These are phyloP conservation scores for Capronia epimyces DNA, from an alignment of 2,329 filamentous ascomycete genomes.

Conservation along the genomic window DNA sequence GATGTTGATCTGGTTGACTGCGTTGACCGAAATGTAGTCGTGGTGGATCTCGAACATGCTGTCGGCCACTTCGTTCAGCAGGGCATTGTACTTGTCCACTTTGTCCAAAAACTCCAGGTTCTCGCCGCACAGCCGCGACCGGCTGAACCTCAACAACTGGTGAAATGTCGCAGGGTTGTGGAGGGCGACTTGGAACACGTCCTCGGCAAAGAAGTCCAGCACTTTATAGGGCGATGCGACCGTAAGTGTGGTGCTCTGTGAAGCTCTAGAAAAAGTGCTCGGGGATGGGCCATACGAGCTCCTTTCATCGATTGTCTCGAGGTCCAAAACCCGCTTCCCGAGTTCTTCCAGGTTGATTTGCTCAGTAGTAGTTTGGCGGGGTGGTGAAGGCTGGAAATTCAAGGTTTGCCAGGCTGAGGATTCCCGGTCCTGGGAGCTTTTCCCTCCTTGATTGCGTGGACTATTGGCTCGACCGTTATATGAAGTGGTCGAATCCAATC, in stretches of 20 bases:
- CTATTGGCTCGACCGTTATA: neutral
- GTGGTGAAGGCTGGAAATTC: neutral
- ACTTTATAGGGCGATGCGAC: slow-evolving; percentile 10
- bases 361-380: neutral
- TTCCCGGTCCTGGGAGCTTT: neutral
- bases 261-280: slow-evolving; percentile 14
- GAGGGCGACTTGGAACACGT: slow-evolving; percentile 49
- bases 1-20: slow-evolving; percentile 40
- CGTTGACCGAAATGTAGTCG: slow-evolving; percentile 38
- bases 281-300: slow-evolving; percentile 13
- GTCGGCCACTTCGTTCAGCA: slow-evolving; percentile 44
- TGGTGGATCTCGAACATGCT: slow-evolving; percentile 45
- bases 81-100: slow-evolving; percentile 45
- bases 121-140: slow-evolving; percentile 43
- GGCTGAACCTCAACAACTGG: slow-evolving; percentile 49
- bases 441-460: neutral
- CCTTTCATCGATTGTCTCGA: slow-evolving; percentile 13
- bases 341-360: slow-evolving; percentile 11
- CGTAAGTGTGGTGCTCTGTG: slow-evolving; percentile 10
- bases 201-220: slow-evolving; percentile 47
- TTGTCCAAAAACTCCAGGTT: slow-evolving; percentile 51
- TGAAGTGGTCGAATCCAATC: neutral
- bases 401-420: neutral
- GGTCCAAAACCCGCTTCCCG: slow-evolving; percentile 19
- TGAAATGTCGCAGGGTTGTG: slow-evolving; percentile 46